Evolutionary conservation across 139 green algal species (phyloP).

Genomic region (Chlamydomonas sp.): DNA sequence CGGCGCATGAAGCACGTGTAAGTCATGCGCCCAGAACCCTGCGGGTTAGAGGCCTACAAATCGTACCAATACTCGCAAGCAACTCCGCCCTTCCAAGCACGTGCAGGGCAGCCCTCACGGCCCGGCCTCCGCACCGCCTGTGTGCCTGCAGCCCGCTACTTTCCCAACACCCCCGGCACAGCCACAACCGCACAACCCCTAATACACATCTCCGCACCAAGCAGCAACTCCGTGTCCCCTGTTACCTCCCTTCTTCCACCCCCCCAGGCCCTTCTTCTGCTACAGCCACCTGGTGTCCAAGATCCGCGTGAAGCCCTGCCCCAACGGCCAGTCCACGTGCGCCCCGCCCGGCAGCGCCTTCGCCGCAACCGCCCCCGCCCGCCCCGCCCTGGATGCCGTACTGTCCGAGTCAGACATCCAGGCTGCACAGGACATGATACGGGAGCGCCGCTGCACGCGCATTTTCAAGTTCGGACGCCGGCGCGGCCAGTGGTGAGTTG

Average conservation of each 20-base stretch:
- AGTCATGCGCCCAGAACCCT: too few relatives aligned
- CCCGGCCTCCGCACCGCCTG: too few relatives aligned
- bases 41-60: too few relatives aligned
- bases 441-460: not conserved
- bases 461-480: conserved; percentile 8
- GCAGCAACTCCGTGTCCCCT: too few relatives aligned
- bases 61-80: too few relatives aligned
- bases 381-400: not conserved
- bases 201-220: too few relatives aligned
- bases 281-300: conserved; percentile 5
- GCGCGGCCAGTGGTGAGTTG: not conserved
- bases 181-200: too few relatives aligned
- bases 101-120: too few relatives aligned
- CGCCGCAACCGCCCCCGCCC: not conserved
- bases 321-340: not conserved
- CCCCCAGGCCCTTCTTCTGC: conserved; percentile 8
- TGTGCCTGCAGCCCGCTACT: too few relatives aligned
- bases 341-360: not conserved
- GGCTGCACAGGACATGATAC: not conserved
- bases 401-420: not conserved
- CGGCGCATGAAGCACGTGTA: not conserved
- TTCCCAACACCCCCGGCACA: too few relatives aligned
- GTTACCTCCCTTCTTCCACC: too few relatives aligned
- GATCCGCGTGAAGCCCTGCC: not conserved
- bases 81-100: too few relatives aligned